Base-by-base conservation (phyloP, 2,329 filamentous ascomycete species). In the Rhexocercosporidium sp. region DNA sequence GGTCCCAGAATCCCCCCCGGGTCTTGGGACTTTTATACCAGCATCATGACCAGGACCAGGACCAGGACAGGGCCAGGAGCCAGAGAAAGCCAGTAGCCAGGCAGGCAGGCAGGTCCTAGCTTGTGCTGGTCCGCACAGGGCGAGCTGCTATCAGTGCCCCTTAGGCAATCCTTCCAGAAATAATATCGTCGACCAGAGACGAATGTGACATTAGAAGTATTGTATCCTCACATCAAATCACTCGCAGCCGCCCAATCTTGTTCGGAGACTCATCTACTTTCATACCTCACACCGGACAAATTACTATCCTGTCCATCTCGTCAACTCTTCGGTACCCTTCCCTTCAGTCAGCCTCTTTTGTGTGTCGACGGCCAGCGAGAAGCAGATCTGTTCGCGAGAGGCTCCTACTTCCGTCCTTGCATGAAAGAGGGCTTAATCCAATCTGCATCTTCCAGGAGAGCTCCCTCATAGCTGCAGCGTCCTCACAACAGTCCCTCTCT, bases 381-480 rank as follows among this genome's bases (percentile, higher is more conserved):
- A 37, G 44, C 51, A 65, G 44, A 29, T 60, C 39, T 49, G 29
- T 64, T 66, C 51, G 65, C 62, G 27, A 65, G 59, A 62, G 67
- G 66, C 66, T 70, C 70, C 65, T 72, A 65, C 68, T 69, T 69
- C 70, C 68, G 66, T 68, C 59, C 27, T 57, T 72, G 68, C 68
- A 70, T 69, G 65, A 68, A 34, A 46, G 53, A 46, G 44, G 59
- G 60, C 69, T 66, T 67, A 57, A 46, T 56, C 64, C 39, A 51
- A 64, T 16, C 47, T 67, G 69, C 66, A 68, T 67, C 66, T 59
- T 47, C 61, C 31, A 69, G 66, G 65, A 69, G 65, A 65, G 47
- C 66, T 62, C 59, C 25, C 60, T 49, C 29, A 63, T 31, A 51
- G 67, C 64, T 57, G 62, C 62, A 59, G 59, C 56, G n/a, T 18